Evolutionary conservation across 192 early-diverging fungal species (phyloP), one percentile per base, ranked within the genome.

Genomic region (Martensiomyces pterosporus): DNA sequence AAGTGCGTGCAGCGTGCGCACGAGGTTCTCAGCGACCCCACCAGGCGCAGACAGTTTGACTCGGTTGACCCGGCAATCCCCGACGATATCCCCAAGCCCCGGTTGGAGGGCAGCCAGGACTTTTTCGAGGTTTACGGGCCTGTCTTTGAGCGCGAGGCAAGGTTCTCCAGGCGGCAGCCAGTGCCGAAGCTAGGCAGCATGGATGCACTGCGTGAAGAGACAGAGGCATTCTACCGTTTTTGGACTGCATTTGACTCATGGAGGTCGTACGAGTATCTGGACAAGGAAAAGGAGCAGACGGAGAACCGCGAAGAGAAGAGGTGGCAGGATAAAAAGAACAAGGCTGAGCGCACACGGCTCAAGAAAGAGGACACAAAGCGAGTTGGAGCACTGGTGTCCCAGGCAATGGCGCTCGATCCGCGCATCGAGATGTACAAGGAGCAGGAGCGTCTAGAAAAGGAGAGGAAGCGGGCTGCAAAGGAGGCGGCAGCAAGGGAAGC

Each of bases 321-420:
- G 22, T 85, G 78, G 54, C 52, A 83, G 21, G 88, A 89, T 34
- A 75, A 84, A 25, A 85, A 87, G 58, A 92, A 92, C 71, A 80
- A 80, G 46, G 77, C 80, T 14, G 82, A 82, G 47, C 77, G 88
- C 5, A 60, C 77, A 4, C 84, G 84, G 56, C 67, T 70, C 17
- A 92, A 92, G 73, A 91, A 85, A 57, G 90, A 91, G 50, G 90
- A 92, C 58, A 90, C 74, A 34, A 69, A 81, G 26, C 77, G 90
- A 39, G 52, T 92, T 6, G 71, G 67, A 27, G 79, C 69, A 38
- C 60, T 87, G 12, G 80, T 87, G 35, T 83, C 66, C 64, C 68
- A 85, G 29, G 84, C 85, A 6, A 80, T 88, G 60, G 52, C 64
- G 36, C 48, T 77, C 16, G 90, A 92, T 53, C 87, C 90, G 22